These are phyloP conservation scores for Cystofilobasidium macerans DNA, from an alignment of 768 basidiomycete genomes.

Conservation along the genomic window DNA sequence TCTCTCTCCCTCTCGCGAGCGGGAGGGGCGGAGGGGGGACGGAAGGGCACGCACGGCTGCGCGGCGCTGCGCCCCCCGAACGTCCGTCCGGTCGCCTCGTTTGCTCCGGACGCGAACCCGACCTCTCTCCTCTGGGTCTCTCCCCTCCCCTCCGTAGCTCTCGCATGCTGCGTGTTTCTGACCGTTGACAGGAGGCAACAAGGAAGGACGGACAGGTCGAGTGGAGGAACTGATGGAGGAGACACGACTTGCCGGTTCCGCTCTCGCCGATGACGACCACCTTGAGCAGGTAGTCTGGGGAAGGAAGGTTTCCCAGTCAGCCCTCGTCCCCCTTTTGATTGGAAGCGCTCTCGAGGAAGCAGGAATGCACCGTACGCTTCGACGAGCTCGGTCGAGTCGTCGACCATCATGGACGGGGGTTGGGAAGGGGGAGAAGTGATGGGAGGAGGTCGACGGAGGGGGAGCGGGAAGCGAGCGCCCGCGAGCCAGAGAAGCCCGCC, in stretches of 20 bases:
- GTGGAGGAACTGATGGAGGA: conserved; percentile 91
- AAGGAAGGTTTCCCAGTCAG: neutral
- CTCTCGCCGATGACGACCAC: conserved; percentile 92
- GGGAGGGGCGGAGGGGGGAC: too few relatives aligned
- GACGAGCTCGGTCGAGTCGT: conserved; percentile 78
- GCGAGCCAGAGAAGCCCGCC: too few relatives aligned
- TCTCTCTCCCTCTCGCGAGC: too few relatives aligned
- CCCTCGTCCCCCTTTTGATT: conserved; percentile 25
- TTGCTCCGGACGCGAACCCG: too few relatives aligned
- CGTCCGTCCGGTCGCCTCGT: too few relatives aligned
- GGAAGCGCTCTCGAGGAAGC: neutral
- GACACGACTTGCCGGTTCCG: conserved; percentile 92
- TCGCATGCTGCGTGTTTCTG: too few relatives aligned
- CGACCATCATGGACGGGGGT: neutral
- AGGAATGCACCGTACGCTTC: conserved; percentile 73
- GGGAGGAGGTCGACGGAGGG: neutral
- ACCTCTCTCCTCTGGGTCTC: too few relatives aligned
- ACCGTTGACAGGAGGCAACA: too few relatives aligned
- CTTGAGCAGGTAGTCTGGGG: conserved; percentile 91
- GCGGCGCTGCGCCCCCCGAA: too few relatives aligned
- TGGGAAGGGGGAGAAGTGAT: neutral
- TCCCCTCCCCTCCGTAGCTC: too few relatives aligned
- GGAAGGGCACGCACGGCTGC: too few relatives aligned
- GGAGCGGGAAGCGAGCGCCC: neutral
- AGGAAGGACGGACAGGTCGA: conserved; percentile 63